A percentile compares a stretch with the other conserved stretches of the same genome.
These are phyloP conservation scores for Friedmanniomyces endolithicus DNA, from an alignment of 495 filamentous ascomycete genomes.

Conservation along the genomic window DNA sequence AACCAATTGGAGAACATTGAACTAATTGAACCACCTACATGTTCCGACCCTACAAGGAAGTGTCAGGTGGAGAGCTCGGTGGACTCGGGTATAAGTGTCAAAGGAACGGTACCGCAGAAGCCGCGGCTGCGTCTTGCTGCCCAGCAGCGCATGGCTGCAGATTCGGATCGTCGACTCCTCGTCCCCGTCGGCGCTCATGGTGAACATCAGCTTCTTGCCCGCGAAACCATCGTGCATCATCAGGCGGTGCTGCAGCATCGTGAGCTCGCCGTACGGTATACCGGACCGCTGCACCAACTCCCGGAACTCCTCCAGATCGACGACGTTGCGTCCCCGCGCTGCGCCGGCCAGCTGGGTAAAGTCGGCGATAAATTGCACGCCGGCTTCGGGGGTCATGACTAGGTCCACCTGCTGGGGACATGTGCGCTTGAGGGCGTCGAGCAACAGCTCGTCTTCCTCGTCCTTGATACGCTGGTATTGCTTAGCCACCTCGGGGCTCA, in stretches of 20 bases:
- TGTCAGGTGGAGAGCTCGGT: no score
- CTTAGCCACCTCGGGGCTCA: not conserved
- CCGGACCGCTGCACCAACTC: not conserved
- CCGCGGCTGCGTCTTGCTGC: not conserved
- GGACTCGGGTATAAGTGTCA: no score
- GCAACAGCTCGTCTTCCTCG: not conserved
- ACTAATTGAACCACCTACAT: no score
- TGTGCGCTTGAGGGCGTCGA: not conserved
- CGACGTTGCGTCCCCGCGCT: not conserved
- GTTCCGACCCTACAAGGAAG: no score
- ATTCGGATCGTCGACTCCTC: constrained; percentile 9
- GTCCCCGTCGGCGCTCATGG: constrained; percentile 5
- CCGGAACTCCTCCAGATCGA: not conserved
- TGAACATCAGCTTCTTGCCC: constrained; percentile 10
- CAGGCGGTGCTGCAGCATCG: not conserved
- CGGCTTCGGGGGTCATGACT: not conserved
- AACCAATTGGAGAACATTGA: no score
- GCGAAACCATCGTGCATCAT: not conserved
- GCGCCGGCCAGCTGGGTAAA: not conserved
- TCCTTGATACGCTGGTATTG: not conserved
- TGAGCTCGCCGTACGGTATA: not conserved
- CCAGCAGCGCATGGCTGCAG: constrained; percentile 10
- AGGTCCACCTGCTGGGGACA: no score
- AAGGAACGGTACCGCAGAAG: not conserved
- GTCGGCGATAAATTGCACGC: not conserved